A percentile compares a stretch with the other conserved stretches of the same genome.
phyloP scores from a whole-genome alignment of 2,329 filamentous ascomycete species.

The Trichoderma oligosporum region DNA sequence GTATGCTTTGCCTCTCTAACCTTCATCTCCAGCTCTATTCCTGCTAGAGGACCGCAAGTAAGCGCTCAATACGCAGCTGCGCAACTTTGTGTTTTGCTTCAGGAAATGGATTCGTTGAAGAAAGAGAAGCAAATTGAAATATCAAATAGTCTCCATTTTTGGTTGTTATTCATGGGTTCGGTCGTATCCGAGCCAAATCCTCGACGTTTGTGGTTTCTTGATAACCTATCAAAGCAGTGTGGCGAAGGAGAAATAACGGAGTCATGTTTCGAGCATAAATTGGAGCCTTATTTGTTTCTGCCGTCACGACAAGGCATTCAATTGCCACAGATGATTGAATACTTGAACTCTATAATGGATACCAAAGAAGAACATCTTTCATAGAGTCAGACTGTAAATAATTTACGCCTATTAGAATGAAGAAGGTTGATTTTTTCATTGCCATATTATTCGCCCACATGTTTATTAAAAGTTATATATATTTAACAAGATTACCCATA shows the following conservation, averaged over 20 bases:
- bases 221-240: background rate
- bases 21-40: background rate
- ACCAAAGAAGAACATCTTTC: too few species aligned
- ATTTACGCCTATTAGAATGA: too few species aligned
- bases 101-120: background rate
- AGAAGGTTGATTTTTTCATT: too few species aligned
- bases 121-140: background rate
- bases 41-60: background rate
- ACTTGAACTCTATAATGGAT: background rate
- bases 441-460: too few species aligned
- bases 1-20: background rate
- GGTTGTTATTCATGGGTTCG: background rate
- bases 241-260: background rate
- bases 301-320: background rate
- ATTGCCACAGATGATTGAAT: background rate
- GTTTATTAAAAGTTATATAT: too few species aligned
- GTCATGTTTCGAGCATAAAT: background rate
- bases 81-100: background rate
- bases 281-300: background rate
- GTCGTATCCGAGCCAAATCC: background rate
- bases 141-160: background rate
- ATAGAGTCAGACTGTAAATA: too few species aligned
- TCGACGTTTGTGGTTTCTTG: background rate
- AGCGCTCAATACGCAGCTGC: background rate
- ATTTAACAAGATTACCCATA: too few species aligned